phyloP scores from a whole-genome alignment of 371 early-diverging fungal species.

The Rhizopus sp. region DNA sequence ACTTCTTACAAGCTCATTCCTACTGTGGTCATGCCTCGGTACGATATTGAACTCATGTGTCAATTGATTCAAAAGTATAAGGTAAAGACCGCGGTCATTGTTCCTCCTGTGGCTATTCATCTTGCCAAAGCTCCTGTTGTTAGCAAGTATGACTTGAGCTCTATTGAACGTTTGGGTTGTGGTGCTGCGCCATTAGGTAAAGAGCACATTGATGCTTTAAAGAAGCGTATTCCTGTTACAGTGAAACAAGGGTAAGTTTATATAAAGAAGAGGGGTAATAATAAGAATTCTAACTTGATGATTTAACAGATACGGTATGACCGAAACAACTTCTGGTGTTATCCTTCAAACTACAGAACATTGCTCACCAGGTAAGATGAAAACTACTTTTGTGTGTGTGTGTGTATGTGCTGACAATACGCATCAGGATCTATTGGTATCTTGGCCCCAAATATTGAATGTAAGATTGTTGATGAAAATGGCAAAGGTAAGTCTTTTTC shows the following conservation, averaged over 20 bases:
- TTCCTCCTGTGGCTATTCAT: conserved; percentile 78
- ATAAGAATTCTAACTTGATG: background rate
- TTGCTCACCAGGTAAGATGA: conserved; percentile 4
- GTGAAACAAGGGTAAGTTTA: conserved; percentile 43
- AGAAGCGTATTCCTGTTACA: conserved; percentile 41
- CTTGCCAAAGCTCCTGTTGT: conserved; percentile 71
- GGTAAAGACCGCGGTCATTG: conserved; percentile 66
- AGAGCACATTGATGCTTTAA: conserved; percentile 50
- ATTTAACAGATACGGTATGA: conserved; percentile 20
- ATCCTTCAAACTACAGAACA: conserved; percentile 12
- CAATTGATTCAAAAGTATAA: conserved; percentile 56
- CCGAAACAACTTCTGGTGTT: conserved; percentile 17
- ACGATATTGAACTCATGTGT: conserved; percentile 65
- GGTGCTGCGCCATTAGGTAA: conserved; percentile 87
- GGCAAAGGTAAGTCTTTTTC: conserved; percentile 39
- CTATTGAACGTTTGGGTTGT: conserved; percentile 55
- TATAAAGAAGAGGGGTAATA: background rate
- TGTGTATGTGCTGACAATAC: background rate
- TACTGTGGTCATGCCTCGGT: conserved; percentile 65
- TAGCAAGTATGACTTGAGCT: conserved; percentile 66
- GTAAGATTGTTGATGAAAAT: conserved; percentile 68
- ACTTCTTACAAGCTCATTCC: conserved; percentile 34
- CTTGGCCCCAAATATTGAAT: conserved; percentile 67
- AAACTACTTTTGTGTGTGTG: too few relatives aligned
- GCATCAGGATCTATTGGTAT: conserved; percentile 66